phyloP scores from a whole-genome alignment of 2,329 filamentous ascomycete genomes.

The Trichoderma pleuroti region DNA sequence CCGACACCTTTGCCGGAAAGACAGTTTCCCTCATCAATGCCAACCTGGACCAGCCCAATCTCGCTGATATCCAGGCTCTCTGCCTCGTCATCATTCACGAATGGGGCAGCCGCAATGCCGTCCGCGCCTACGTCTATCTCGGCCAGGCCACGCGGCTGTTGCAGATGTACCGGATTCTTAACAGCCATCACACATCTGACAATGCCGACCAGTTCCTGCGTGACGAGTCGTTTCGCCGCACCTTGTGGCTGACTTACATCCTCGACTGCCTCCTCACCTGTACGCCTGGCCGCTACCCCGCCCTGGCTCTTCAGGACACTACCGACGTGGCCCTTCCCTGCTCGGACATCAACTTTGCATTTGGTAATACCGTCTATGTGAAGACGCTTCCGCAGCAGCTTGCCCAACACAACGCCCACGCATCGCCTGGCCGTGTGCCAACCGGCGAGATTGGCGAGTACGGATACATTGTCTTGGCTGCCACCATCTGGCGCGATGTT shows the following conservation, averaged over 20 bases:
- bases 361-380: conserved; percentile 57
- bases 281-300: conserved; percentile 57
- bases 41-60: conserved; percentile 55
- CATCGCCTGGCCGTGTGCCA: conserved; percentile 33
- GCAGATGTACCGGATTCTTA: conserved; percentile 60
- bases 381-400: conserved; percentile 50
- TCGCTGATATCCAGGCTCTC: conserved; percentile 59
- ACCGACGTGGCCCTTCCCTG: conserved; percentile 56
- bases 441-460: conserved; percentile 58
- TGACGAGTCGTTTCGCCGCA: conserved; percentile 59
- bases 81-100: conserved; percentile 61
- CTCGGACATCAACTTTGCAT: conserved; percentile 60
- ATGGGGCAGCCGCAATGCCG: conserved; percentile 59
- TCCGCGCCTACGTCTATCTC: conserved; percentile 60
- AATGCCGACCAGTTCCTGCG: conserved; percentile 56
- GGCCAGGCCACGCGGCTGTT: conserved; percentile 62
- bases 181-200: conserved; percentile 50
- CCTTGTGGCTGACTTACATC: conserved; percentile 60
- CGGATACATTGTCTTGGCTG: conserved; percentile 58
- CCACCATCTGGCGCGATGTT: conserved; percentile 59
- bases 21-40: conserved; percentile 55
- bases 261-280: conserved; percentile 61
- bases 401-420: conserved; percentile 30
- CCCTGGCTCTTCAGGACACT: conserved; percentile 52
- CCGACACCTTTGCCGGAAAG: conserved; percentile 59